Conservation (phyloP, 83 land plant genomes). For the Thuja plicata region DNA sequence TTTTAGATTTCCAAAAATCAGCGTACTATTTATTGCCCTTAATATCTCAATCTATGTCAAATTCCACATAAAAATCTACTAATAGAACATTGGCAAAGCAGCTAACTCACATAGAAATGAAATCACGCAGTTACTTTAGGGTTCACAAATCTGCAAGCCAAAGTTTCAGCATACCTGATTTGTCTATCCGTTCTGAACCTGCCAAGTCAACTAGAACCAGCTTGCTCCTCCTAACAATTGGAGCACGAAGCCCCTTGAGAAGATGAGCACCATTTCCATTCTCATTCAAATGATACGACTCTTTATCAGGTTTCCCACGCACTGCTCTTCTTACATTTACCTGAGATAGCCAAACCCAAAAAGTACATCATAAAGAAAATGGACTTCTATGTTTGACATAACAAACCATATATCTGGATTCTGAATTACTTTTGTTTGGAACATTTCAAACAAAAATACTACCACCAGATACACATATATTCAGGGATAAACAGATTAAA, state of each 20-base stretch:
- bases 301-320: slow-evolving; percentile 39
- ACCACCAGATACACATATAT: background rate
- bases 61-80: background rate
- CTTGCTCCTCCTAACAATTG: slow-evolving; percentile 79
- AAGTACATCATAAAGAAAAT: background rate
- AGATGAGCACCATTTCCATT: slow-evolving; percentile 43
- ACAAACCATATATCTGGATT: too few relatives aligned
- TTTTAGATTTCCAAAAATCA: background rate
- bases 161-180: slow-evolving; percentile 59
- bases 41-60: background rate
- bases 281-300: slow-evolving; percentile 34
- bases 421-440: background rate
- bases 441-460: background rate
- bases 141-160: background rate
- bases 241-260: slow-evolving; percentile 47
- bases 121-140: background rate
- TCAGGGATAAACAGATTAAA: background rate
- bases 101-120: background rate
- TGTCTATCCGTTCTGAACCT: slow-evolving; percentile 86
- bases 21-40: background rate
- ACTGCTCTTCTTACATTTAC: slow-evolving; percentile 71
- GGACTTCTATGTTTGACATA: background rate
- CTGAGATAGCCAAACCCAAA: slow-evolving; percentile 25
- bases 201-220: slow-evolving; percentile 88
- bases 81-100: background rate